Evolutionary conservation across 805 yeast genomes (phyloP), one percentile per base, ranked within the genome.

Genomic region (Yamadazyma philogaea): DNA sequence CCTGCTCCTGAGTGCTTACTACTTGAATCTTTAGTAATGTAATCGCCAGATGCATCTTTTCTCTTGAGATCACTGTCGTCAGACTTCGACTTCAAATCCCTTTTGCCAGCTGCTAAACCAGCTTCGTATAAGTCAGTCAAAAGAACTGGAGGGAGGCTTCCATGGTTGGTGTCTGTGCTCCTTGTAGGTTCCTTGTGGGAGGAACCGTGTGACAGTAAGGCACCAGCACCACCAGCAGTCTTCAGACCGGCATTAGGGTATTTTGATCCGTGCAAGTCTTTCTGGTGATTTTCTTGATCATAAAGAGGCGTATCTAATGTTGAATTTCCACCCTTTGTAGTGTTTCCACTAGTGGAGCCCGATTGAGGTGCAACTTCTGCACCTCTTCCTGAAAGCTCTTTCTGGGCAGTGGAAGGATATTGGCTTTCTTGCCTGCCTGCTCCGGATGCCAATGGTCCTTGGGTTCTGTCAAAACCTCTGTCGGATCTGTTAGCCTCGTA

Each of bases 111-210:
- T 22, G 37, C 30, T 12, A 37, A 26, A 7, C 32, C 39, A 14
- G 32, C 33, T 34, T 34, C 37, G 14, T 34, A 34, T 7, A 22
- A 2, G 6, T 34, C 37, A n/a, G 37, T 34, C 11, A 34, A 24
- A 15, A 34, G 16, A 14, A 34, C 37, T 4, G 37, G 37, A 15
- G 37, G 21, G 8, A 33, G 18, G 5, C 26, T 33, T 26, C 12
- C 12, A 4, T 24, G 4, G 4, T 7, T 24, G 12, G 28, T 11
- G 28, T 3, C 12, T 24, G 10, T n/a, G 12, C 8, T n/a, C 8
- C 28, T 24, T n/a, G n/a, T n/a, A n/a, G n/a, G n/a, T 24, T 7
- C 12, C 12, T 24, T 7, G 8, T 5, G 3, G 10, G 28, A 24
- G 5, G 28, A 24, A 24, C n/a, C n/a, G n/a, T n/a, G n/a, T n/a